Conservation (phyloP, 257 asterid genomes). For the Striga asiatica region DNA sequence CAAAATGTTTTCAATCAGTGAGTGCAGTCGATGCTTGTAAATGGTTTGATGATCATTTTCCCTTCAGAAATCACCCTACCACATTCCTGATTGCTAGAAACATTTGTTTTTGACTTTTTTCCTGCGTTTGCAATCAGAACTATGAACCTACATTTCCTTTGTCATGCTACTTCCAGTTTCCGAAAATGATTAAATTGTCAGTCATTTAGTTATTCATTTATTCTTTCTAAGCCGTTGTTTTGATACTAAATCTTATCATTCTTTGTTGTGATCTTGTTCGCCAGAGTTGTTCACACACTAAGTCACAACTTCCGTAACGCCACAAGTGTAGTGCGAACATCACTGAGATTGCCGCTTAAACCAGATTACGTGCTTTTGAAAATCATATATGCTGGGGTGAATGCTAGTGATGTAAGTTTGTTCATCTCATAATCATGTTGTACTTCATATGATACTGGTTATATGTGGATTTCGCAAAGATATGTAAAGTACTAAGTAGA, state of each 20-base stretch:
- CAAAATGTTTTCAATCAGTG: background rate
- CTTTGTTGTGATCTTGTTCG: conserved; percentile 18
- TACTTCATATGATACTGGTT: conserved; percentile 2
- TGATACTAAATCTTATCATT: conserved; percentile 14
- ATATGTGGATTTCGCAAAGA: background rate
- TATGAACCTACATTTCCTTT: background rate
- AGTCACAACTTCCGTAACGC: conserved; percentile 82
- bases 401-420: conserved; percentile 93
- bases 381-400: conserved; percentile 91
- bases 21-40: background rate
- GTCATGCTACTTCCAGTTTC: background rate
- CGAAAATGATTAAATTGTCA: background rate
- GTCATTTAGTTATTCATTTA: background rate
- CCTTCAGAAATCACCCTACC: background rate
- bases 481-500: background rate
- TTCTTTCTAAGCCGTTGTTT: conserved; percentile 6
- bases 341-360: conserved; percentile 63
- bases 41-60: background rate
- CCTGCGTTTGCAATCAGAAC: background rate
- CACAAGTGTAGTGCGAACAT: conserved; percentile 44
- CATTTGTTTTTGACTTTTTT: background rate
- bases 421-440: conserved; percentile 1
- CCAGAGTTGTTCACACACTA: conserved; percentile 77
- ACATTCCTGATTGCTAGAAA: background rate
- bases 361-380: conserved; percentile 77